Evolutionary conservation across 805 yeast genomes (phyloP).

Genomic region (Yamadazyma insecticola): DNA sequence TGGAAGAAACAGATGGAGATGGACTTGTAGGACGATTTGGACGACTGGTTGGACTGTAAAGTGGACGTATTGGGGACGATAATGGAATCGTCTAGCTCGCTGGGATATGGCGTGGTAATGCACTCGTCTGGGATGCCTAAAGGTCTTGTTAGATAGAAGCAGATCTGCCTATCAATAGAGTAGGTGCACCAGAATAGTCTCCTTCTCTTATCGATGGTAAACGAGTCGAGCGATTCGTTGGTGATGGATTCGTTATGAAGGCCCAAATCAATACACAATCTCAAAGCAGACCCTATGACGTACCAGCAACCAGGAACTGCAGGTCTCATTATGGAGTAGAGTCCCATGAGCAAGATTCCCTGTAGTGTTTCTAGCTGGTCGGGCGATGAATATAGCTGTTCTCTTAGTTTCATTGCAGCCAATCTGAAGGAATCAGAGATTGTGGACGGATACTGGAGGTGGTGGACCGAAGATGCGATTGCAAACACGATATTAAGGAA

Average conservation of each 20-base stretch:
- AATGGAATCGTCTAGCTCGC: constrained; percentile 66
- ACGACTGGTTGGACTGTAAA: too few species aligned
- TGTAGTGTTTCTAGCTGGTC: constrained; percentile 71
- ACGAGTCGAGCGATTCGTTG: constrained; percentile 42
- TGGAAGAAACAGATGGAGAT: constrained; percentile 64
- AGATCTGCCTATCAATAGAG: constrained; percentile 78
- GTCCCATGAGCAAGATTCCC: constrained; percentile 61
- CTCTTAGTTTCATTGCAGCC: constrained; percentile 58
- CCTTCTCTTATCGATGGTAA: constrained; percentile 63
- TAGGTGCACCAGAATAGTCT: constrained; percentile 88
- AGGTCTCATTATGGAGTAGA: constrained; percentile 83
- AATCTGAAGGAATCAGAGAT: constrained; percentile 67
- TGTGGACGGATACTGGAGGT: constrained; percentile 58
- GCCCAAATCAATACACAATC: constrained; percentile 81
- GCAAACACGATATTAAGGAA: constrained; percentile 78
- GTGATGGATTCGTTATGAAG: constrained; percentile 61
- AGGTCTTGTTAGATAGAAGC: constrained; percentile 84
- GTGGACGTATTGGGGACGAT: constrained; percentile 33
- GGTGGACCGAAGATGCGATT: constrained; percentile 70
- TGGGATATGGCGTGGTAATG: constrained; percentile 67
- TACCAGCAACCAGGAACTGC: constrained; percentile 93
- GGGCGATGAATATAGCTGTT: constrained; percentile 49
- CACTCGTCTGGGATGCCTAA: constrained; percentile 84
- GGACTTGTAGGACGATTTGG: constrained; percentile 59
- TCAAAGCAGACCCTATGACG: constrained; percentile 70